phyloP scores from a whole-genome alignment of 371 early-diverging fungal genomes.

The Mycotypha africana region DNA sequence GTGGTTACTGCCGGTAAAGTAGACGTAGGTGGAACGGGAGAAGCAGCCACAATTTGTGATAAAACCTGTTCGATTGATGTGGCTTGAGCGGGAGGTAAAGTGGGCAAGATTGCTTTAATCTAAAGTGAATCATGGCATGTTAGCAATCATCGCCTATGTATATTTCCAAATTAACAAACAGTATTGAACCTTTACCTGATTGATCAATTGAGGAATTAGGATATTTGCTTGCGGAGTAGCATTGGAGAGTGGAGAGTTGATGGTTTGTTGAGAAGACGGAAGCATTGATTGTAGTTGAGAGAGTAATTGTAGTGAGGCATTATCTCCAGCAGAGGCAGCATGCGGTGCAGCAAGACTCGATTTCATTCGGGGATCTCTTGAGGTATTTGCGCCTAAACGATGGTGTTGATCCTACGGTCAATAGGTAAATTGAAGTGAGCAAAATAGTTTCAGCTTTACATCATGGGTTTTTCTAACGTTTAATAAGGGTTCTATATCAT shows the following conservation, averaged over 20 bases:
- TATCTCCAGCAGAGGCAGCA: no score
- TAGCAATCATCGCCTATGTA: no score
- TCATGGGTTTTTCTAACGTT: no score
- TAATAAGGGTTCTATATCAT: no score
- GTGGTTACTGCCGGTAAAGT: constrained; percentile 12
- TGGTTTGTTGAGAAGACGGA: constrained; percentile 1
- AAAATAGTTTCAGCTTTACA: no score
- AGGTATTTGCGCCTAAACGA: not conserved
- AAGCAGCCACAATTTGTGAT: constrained; percentile 21
- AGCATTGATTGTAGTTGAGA: constrained; percentile 25
- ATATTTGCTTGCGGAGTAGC: no score
- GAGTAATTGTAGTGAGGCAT: constrained; percentile 4
- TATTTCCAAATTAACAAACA: no score
- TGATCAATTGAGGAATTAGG: constrained; percentile 24
- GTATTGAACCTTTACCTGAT: constrained; percentile 32
- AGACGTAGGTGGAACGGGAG: constrained; percentile 14
- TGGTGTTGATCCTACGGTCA: constrained; percentile 3
- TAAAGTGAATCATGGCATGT: no score
- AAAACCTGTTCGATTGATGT: constrained; percentile 32
- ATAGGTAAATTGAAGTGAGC: no score
- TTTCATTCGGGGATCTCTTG: constrained; percentile 24
- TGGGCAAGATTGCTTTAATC: constrained; percentile 41
- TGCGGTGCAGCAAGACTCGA: no score
- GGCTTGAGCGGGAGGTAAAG: constrained; percentile 33
- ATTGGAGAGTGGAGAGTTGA: not conserved